Evolutionary conservation across 148 eudicot species (phyloP), one percentile per base, ranked within the genome.

Genomic region (Spergularia marina): DNA sequence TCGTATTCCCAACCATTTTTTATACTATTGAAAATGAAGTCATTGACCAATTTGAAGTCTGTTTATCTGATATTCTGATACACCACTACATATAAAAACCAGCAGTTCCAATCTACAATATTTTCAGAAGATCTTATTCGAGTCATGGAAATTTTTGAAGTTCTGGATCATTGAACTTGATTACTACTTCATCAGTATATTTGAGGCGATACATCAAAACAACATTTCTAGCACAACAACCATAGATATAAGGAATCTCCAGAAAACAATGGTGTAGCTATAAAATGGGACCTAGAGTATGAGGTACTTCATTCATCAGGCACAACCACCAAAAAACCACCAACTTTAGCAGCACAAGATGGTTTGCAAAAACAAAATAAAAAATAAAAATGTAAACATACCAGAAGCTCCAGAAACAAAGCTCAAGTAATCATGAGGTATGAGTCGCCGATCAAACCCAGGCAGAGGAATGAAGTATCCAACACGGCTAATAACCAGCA

Each of bases 401-500:
- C 98, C 97, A 76, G 87, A 85, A 62, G 97, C 91, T 74, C 94
- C 97, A 0, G 97, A 82, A 74, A 79, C 85, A 83, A 95, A 95
- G 85, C 91, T 86, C 73, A 95, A 88, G 82, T 95, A 95, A 74
- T 88, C 83, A 53, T 77, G 91, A 52, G 97, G 98, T 69, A 92
- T 90, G 79, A 95, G 85, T 73, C 94, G 88, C 79, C 98, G 84
- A 78, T 95, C 97, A 74, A 95, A 95, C 6, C 98, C 98, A 40
- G 98, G 98, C 39, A 95, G 79, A 77, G 97, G 98, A 83, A 95
- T 90, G 78, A 90, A 95, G 81, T 95, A 95, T 59, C 98, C 98
- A 67, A 90, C 79, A 59, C 97, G 97, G 78, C 98, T 92, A 23
- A 88, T 65, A 39, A 92, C 80, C 66, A 95, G 79, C 79, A 95